These are phyloP conservation scores for Cryptococcus amylolentus DNA, from an alignment of 1,284 basidiomycete genomes.

Conservation along the genomic window DNA sequence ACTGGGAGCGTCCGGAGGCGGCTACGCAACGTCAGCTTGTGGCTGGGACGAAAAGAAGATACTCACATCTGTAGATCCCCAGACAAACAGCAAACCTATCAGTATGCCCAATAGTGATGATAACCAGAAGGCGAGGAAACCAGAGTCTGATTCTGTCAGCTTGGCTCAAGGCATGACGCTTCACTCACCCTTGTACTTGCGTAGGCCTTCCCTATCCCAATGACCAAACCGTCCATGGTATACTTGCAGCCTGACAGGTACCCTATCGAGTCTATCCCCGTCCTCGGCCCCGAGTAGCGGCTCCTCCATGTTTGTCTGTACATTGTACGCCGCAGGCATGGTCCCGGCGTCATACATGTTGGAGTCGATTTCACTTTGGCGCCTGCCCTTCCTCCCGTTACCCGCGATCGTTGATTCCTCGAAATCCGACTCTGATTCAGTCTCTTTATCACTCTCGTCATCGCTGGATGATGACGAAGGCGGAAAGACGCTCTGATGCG, in stretches of 20 bases:
- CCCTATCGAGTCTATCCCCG: conserved; percentile 10
- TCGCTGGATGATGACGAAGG: conserved; percentile 39
- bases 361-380: conserved; percentile 18
- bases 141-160: conserved; percentile 35
- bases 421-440: conserved; percentile 30
- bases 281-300: conserved; percentile 29
- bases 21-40: conserved; percentile 4
- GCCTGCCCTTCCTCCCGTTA: not conserved
- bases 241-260: conserved; percentile 44
- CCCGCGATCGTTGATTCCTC: conserved; percentile 6
- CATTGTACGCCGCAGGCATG: conserved; percentile 1
- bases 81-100: conserved; percentile 45
- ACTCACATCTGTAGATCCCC: conserved; percentile 48
- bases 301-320: conserved; percentile 24
- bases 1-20: conserved; percentile 23
- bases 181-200: conserved; percentile 48
- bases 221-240: conserved; percentile 47
- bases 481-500: conserved; percentile 50
- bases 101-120: conserved; percentile 36
- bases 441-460: conserved; percentile 40
- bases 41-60: not conserved
- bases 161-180: not conserved
- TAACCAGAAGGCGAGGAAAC: conserved; percentile 46
- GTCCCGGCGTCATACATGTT: conserved; percentile 16
- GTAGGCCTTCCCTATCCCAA: conserved; percentile 44